A percentile compares a stretch with the other conserved stretches of the same genome.
These are phyloP conservation scores for Rachicladosporium sp. DNA, from an alignment of 2,329 filamentous ascomycete species.

Conservation along the genomic window DNA sequence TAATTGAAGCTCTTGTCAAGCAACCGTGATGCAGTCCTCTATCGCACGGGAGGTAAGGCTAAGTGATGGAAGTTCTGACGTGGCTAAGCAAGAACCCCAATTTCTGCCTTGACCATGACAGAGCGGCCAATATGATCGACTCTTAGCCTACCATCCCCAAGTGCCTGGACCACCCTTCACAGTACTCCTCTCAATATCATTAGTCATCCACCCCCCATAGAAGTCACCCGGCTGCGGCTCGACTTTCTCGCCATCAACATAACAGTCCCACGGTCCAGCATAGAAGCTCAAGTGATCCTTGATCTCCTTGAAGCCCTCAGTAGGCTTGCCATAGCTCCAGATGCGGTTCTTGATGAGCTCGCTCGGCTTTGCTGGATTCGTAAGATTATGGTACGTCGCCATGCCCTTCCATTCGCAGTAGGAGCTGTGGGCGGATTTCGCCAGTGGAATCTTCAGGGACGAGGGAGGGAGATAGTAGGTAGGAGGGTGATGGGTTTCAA, in stretches of 20 bases:
- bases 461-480: slow-evolving; percentile 50
- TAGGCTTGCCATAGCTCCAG: slow-evolving; percentile 48
- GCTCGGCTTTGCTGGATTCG: slow-evolving; percentile 26
- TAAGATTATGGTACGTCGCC: slow-evolving; percentile 46
- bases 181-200: slow-evolving; percentile 42
- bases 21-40: too few relatives aligned
- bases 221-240: slow-evolving; percentile 49
- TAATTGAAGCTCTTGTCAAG: too few relatives aligned
- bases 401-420: slow-evolving; percentile 51
- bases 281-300: slow-evolving; percentile 48
- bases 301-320: slow-evolving; percentile 39
- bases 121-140: too few relatives aligned
- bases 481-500: slow-evolving; percentile 51
- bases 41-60: too few relatives aligned
- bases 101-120: too few relatives aligned
- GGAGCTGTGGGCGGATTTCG: slow-evolving; percentile 33
- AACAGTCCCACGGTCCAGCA: slow-evolving; percentile 50
- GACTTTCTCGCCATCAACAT: slow-evolving; percentile 49
- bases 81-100: too few relatives aligned
- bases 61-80: too few relatives aligned
- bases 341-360: slow-evolving; percentile 38
- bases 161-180: slow-evolving; percentile 36
- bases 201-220: slow-evolving; percentile 53
- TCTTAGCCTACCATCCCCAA: slow-evolving; percentile 16
- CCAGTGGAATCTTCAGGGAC: slow-evolving; percentile 36